Percentiles rank a stretch among this genome's conserved stretches.
Conservation (phyloP, 2,329 filamentous ascomycete genomes). For the Botrytis pseudocinerea region DNA sequence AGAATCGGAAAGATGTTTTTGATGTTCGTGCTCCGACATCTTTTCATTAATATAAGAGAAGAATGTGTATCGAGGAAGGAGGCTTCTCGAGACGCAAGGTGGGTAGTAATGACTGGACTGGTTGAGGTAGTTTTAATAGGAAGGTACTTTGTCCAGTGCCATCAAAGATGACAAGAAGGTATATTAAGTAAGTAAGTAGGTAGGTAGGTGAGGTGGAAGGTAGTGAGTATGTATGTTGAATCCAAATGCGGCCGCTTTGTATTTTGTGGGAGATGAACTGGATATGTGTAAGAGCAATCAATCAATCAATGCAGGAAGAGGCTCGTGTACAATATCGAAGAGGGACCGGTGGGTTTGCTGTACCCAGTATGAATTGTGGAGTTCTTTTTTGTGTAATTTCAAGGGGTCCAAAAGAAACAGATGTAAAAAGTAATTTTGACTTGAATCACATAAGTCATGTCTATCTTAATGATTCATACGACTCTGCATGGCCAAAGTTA, state of each 20-base stretch:
- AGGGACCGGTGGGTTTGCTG: conserved; percentile 2
- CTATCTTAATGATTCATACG: conserved; percentile 10
- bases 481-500: background rate
- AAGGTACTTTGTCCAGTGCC: conserved; percentile 4
- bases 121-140: conserved; percentile 10
- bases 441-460: conserved; percentile 12
- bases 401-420: background rate
- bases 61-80: background rate
- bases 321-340: conserved; percentile 13
- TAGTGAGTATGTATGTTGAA: background rate
- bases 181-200: background rate
- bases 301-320: background rate
- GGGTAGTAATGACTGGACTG: background rate
- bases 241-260: conserved; percentile 11
- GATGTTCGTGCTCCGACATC: conserved; percentile 7
- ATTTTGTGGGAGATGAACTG: background rate
- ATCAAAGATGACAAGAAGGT: conserved; percentile 1
- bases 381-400: conserved; percentile 1
- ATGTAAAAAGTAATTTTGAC: background rate
- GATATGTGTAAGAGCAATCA: background rate
- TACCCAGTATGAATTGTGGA: conserved; percentile 8
- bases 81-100: background rate
- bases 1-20: conserved; percentile 30
- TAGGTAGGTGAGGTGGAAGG: background rate
- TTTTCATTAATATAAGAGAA: background rate